Conservation (phyloP, 805 yeast species). For the Myxozyma udenii region DNA sequence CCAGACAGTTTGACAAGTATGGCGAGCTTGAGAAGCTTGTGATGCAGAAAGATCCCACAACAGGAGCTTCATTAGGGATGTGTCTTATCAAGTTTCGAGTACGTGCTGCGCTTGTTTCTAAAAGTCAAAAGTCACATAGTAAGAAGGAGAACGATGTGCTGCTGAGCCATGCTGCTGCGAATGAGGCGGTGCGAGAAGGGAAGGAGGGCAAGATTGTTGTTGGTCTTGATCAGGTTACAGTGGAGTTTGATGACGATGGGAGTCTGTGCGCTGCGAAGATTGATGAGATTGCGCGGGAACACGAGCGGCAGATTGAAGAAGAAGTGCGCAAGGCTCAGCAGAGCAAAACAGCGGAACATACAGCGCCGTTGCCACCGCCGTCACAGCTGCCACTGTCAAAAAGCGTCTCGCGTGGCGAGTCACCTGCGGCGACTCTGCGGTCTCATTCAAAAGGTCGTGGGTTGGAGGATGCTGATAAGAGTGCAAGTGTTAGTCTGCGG, state of each 20-base stretch:
- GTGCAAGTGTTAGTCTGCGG: background rate
- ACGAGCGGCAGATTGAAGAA: background rate
- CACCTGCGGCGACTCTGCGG: background rate
- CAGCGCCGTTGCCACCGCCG: conserved; percentile 19
- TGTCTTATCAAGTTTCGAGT: conserved; percentile 64
- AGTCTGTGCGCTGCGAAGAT: conserved; percentile 28
- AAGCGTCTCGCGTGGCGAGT: background rate
- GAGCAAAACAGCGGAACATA: background rate
- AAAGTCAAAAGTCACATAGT: background rate
- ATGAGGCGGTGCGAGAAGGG: conserved; percentile 44
- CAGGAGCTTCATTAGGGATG: conserved; percentile 77
- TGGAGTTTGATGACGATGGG: conserved; percentile 39
- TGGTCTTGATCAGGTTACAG: conserved; percentile 47
- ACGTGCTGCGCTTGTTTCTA: background rate
- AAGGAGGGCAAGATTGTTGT: conserved; percentile 46
- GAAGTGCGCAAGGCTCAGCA: background rate
- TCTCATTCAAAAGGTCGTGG: too few species aligned
- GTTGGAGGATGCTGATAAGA: background rate
- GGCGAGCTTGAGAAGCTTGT: conserved; percentile 63
- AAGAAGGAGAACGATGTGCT: conserved; percentile 12
- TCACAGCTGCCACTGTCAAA: background rate
- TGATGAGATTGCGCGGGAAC: conserved; percentile 10
- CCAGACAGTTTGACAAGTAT: conserved; percentile 55
- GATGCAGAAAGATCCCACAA: conserved; percentile 62
- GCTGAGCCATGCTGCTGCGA: conserved; percentile 47